These are phyloP conservation scores for Phylloporus sp. DNA, from an alignment of 768 basidiomycete species.

Conservation along the genomic window DNA sequence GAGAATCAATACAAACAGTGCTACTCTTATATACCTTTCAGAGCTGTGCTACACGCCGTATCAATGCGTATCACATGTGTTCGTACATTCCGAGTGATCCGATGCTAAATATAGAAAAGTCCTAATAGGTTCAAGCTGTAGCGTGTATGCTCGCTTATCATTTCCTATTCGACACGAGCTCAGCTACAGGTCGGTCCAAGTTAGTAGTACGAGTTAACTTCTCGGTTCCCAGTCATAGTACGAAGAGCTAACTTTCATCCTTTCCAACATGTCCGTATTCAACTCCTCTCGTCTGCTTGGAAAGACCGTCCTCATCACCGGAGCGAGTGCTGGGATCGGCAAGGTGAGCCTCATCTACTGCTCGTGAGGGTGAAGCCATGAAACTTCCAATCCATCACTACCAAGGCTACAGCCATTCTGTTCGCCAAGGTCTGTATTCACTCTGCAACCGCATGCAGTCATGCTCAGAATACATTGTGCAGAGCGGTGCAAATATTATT, in stretches of 20 bases:
- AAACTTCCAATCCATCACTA: neutral
- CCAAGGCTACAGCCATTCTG: slow-evolving; percentile 78
- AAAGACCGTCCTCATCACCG: slow-evolving; percentile 86
- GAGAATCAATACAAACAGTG: no score
- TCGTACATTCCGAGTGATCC: no score
- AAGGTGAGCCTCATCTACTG: slow-evolving; percentile 51
- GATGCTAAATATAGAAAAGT: no score
- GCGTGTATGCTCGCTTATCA: no score
- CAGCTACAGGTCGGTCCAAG: no score
- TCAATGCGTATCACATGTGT: no score
- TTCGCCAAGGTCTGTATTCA: slow-evolving; percentile 69
- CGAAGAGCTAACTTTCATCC: neutral
- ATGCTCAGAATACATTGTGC: neutral
- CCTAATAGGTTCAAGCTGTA: no score
- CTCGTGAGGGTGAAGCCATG: neutral
- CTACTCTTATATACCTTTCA: no score
- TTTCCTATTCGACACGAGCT: no score
- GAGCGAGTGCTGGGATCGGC: slow-evolving; percentile 88
- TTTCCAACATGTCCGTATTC: slow-evolving; percentile 70
- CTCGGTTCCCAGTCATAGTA: neutral
- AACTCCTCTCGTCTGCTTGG: slow-evolving; percentile 74
- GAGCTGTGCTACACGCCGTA: no score
- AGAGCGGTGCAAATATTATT: slow-evolving; percentile 88
- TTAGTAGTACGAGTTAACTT: no score
- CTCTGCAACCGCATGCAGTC: neutral